A percentile compares a stretch with the other conserved stretches of the same genome.
phyloP scores from a whole-genome alignment of 2,329 filamentous ascomycete genomes.

The Aspergillus latus region DNA sequence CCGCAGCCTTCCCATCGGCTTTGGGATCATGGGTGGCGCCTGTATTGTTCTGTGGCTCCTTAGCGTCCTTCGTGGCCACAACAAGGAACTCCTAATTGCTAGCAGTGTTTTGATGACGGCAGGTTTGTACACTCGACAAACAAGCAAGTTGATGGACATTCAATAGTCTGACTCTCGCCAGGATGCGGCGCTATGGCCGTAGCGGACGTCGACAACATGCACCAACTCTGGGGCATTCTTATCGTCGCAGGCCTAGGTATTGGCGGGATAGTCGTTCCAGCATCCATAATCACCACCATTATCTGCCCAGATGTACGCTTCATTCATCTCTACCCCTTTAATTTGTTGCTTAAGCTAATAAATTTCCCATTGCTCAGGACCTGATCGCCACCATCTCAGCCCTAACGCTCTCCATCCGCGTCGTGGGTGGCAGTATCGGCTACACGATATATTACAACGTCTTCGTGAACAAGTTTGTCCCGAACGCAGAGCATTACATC shows the following conservation, averaged over 20 bases:
- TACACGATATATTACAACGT: conserved; percentile 60
- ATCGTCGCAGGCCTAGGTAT: conserved; percentile 63
- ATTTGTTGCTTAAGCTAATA: neutral
- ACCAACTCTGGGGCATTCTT: conserved; percentile 58
- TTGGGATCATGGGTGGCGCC: conserved; percentile 63
- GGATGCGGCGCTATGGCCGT: conserved; percentile 57
- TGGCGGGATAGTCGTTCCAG: conserved; percentile 67
- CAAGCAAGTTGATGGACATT: neutral
- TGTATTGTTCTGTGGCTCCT: conserved; percentile 60
- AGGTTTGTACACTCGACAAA: conserved; percentile 35
- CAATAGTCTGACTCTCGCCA: conserved; percentile 16
- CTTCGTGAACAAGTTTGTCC: conserved; percentile 48
- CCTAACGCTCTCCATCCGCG: conserved; percentile 67
- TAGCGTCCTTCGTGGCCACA: conserved; percentile 58
- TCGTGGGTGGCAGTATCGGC: conserved; percentile 65
- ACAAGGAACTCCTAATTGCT: conserved; percentile 59
- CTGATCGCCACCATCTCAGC: conserved; percentile 69
- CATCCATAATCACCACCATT: conserved; percentile 67
- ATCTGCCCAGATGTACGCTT: conserved; percentile 61
- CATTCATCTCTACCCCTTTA: neutral
- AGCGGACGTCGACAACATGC: conserved; percentile 54
- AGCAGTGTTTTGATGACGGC: conserved; percentile 66
- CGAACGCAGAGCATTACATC: conserved; percentile 50
- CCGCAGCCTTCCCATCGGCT: conserved; percentile 63
- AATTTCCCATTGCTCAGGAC: conserved; percentile 37